Conservation (phyloP, 768 basidiomycete species). For the Phallus indusiatus region DNA sequence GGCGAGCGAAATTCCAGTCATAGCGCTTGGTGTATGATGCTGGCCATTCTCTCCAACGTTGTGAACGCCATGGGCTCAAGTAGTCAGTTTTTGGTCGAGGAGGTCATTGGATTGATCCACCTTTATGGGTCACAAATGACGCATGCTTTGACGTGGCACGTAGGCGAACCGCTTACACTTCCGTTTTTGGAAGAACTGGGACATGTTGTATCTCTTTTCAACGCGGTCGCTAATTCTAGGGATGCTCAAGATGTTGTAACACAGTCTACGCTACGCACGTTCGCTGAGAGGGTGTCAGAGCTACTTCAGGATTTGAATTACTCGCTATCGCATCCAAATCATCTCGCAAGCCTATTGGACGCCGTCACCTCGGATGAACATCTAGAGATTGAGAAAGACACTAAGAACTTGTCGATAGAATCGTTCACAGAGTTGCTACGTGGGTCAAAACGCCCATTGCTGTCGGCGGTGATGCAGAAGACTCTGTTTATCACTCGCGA, state of each 20-base stretch:
- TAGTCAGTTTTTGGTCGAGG: conserved; percentile 73
- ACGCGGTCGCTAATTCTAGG: conserved; percentile 54
- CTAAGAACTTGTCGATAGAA: conserved; percentile 22
- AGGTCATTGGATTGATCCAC: conserved; percentile 79
- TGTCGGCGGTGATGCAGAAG: conserved; percentile 61
- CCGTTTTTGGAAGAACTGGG: conserved; percentile 78
- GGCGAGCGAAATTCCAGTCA: conserved; percentile 75
- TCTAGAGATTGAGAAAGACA: conserved; percentile 54
- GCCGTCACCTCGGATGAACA: conserved; percentile 74
- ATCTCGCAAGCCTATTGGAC: conserved; percentile 76
- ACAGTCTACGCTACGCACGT: conserved; percentile 57
- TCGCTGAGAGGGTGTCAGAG: conserved; percentile 56
- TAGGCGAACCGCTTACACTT: conserved; percentile 65
- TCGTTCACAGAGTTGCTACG: conserved; percentile 42
- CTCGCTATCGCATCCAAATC: conserved; percentile 83
- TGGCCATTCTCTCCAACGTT: conserved; percentile 68
- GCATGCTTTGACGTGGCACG: conserved; percentile 72
- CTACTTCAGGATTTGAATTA: conserved; percentile 86
- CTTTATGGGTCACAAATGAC: conserved; percentile 76
- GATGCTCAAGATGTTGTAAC: conserved; percentile 41
- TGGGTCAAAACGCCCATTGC: conserved; percentile 58
- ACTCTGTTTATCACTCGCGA: conserved; percentile 64
- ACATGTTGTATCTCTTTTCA: conserved; percentile 68
- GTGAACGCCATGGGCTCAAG: conserved; percentile 51
- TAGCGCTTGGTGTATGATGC: conserved; percentile 73